Percentiles rank a stretch among this genome's conserved stretches.
Conservation (phyloP, 2,329 filamentous ascomycete genomes). For the Orbilia blumenaviensis region DNA sequence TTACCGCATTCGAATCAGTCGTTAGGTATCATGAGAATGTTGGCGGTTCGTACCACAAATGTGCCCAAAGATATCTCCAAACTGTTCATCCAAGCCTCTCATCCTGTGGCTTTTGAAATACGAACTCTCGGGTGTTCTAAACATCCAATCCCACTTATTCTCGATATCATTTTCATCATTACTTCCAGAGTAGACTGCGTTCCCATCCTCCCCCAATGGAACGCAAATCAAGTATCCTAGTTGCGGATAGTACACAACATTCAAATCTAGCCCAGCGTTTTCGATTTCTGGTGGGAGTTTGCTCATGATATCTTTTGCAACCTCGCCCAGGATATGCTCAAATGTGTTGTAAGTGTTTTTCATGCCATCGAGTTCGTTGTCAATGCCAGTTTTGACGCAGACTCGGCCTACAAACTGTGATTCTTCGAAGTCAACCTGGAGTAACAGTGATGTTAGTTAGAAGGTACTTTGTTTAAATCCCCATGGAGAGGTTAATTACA, state of each 20-base stretch:
- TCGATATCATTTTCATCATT: constrained; percentile 71
- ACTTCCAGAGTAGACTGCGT: constrained; percentile 59
- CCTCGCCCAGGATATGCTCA: constrained; percentile 74
- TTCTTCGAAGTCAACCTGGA: constrained; percentile 77
- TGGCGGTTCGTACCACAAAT: constrained; percentile 73
- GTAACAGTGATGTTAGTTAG: not conserved
- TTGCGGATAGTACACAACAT: constrained; percentile 90
- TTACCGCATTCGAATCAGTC: constrained; percentile 9
- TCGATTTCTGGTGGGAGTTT: constrained; percentile 68
- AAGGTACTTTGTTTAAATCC: not conserved
- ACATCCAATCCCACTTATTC: constrained; percentile 79
- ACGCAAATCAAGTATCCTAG: constrained; percentile 88
- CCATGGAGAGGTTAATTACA: constrained; percentile 59
- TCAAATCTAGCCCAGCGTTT: constrained; percentile 67
- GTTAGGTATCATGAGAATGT: not conserved
- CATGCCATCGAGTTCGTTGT: constrained; percentile 77
- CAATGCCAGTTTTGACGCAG: constrained; percentile 76
- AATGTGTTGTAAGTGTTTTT: constrained; percentile 82
- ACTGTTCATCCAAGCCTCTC: constrained; percentile 78
- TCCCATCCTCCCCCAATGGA: constrained; percentile 58
- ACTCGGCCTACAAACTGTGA: constrained; percentile 76
- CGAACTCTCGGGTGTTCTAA: constrained; percentile 73
- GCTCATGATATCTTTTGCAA: constrained; percentile 71
- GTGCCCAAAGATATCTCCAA: constrained; percentile 83
- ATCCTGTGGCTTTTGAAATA: constrained; percentile 91